A percentile compares a stretch with the other conserved stretches of the same genome.
phyloP scores from a whole-genome alignment of 2,329 filamentous ascomycete genomes.

The Fusarium aywerte region DNA sequence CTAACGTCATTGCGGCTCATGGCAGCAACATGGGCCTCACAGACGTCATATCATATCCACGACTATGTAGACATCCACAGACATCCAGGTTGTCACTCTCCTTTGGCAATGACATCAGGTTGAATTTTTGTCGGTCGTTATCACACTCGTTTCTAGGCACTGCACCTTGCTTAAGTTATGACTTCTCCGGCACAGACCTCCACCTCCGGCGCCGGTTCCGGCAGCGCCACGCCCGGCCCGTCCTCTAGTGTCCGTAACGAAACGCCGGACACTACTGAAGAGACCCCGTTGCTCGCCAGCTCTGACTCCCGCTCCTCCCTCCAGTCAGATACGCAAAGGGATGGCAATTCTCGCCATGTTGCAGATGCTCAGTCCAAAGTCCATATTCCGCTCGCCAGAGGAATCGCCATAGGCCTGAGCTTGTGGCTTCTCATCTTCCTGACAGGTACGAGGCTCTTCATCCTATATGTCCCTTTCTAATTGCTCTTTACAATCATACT shows the following conservation, averaged over 20 bases:
- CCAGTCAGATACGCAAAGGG: not conserved
- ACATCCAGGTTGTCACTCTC: not conserved
- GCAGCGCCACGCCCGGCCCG: constrained; percentile 16
- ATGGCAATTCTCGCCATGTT: constrained; percentile 3
- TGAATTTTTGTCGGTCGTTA: not conserved
- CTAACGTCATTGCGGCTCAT: constrained; percentile 26
- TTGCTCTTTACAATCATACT: not conserved
- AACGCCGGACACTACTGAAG: constrained; percentile 21
- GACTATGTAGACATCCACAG: not conserved
- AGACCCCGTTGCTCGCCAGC: constrained; percentile 38
- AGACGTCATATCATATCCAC: constrained; percentile 17
- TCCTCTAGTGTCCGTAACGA: constrained; percentile 11
- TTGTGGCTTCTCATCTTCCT: constrained; percentile 47
- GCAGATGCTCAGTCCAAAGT: constrained; percentile 26
- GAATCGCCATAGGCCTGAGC: constrained; percentile 56
- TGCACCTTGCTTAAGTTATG: constrained; percentile 5
- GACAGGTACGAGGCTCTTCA: constrained; percentile 34
- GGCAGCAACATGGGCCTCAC: constrained; percentile 3
- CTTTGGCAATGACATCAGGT: not conserved
- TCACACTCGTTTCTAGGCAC: not conserved
- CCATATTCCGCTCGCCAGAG: constrained; percentile 49
- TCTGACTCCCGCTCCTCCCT: constrained; percentile 14
- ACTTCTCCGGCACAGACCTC: constrained; percentile 4
- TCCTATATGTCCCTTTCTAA: not conserved
- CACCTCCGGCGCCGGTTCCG: constrained; percentile 16